Evolutionary conservation across 1,284 basidiomycete species (phyloP).

Genomic region (Testicularia cyperi): DNA sequence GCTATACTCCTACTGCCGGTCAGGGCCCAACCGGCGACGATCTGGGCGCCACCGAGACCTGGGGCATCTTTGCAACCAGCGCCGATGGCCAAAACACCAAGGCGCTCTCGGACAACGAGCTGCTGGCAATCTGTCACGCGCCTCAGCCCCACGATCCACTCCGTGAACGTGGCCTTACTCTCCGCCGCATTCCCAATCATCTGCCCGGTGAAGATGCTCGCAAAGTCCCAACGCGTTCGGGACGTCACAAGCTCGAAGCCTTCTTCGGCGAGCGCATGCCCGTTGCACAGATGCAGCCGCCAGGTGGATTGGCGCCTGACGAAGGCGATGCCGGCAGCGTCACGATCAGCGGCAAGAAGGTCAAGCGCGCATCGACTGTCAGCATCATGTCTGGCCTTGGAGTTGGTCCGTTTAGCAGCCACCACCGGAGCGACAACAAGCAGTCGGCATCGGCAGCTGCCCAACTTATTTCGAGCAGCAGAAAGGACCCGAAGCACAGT

Average conservation of each 20-base stretch:
- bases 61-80: conserved; percentile 53
- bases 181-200: conserved; percentile 61
- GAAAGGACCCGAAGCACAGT: conserved; percentile 13
- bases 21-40: conserved; percentile 37
- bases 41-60: conserved; percentile 33
- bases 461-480: neutral
- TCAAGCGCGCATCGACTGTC: conserved; percentile 88
- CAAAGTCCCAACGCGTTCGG: conserved; percentile 23
- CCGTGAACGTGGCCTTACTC: conserved; percentile 77
- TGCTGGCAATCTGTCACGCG: conserved; percentile 81
- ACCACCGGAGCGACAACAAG: conserved; percentile 3
- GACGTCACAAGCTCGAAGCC: conserved; percentile 62
- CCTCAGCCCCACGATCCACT: conserved; percentile 74
- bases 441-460: neutral
- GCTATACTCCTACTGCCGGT: conserved; percentile 50
- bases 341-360: conserved; percentile 65
- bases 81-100: conserved; percentile 50
- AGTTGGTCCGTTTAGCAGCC: conserved; percentile 31
- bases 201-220: conserved; percentile 31
- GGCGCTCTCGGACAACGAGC: conserved; percentile 64
- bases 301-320: conserved; percentile 56
- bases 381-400: conserved; percentile 88
- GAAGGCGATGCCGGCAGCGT: conserved; percentile 39
- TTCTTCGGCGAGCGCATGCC: conserved; percentile 67
- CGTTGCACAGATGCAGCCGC: conserved; percentile 34